Evolutionary conservation across 257 asterid genomes (phyloP).

Genomic region (Penstemon davidsonii): DNA sequence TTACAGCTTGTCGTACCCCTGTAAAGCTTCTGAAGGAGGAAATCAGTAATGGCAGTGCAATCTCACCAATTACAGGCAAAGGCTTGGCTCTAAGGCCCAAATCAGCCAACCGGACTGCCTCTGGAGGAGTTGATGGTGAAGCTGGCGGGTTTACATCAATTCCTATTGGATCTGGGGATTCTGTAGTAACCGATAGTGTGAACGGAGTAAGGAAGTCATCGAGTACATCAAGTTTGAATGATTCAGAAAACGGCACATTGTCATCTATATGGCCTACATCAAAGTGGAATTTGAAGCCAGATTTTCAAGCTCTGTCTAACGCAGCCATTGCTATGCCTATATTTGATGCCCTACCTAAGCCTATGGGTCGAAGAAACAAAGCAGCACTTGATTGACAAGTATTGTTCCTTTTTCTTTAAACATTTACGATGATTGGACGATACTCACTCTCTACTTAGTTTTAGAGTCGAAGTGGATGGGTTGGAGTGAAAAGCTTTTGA

Average conservation of each 20-base stretch:
- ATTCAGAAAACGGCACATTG: slow-evolving; percentile 51
- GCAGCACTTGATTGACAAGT: slow-evolving; percentile 58
- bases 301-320: slow-evolving; percentile 65
- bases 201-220: slow-evolving; percentile 69
- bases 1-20: slow-evolving; percentile 41
- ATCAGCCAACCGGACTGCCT: slow-evolving; percentile 42
- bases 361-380: slow-evolving; percentile 61
- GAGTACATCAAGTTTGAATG: slow-evolving; percentile 79
- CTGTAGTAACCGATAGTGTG: slow-evolving; percentile 35
- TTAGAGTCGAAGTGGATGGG: slow-evolving; percentile 25
- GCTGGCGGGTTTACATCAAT: slow-evolving; percentile 36
- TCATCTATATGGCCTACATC: slow-evolving; percentile 73
- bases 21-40: slow-evolving; percentile 78
- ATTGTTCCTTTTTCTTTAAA: no score
- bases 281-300: slow-evolving; percentile 76
- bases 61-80: slow-evolving; percentile 55
- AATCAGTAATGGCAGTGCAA: slow-evolving; percentile 43
- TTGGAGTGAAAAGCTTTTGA: slow-evolving; percentile 19
- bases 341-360: slow-evolving; percentile 80
- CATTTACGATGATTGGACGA: no score
- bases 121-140: slow-evolving; percentile 42
- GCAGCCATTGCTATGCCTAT: slow-evolving; percentile 71
- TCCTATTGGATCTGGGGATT: slow-evolving; percentile 46
- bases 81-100: slow-evolving; percentile 84
- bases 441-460: slow-evolving; percentile 10